phyloP scores from a whole-genome alignment of 1,284 basidiomycete species.

The Microbotryomycetes sp. region DNA sequence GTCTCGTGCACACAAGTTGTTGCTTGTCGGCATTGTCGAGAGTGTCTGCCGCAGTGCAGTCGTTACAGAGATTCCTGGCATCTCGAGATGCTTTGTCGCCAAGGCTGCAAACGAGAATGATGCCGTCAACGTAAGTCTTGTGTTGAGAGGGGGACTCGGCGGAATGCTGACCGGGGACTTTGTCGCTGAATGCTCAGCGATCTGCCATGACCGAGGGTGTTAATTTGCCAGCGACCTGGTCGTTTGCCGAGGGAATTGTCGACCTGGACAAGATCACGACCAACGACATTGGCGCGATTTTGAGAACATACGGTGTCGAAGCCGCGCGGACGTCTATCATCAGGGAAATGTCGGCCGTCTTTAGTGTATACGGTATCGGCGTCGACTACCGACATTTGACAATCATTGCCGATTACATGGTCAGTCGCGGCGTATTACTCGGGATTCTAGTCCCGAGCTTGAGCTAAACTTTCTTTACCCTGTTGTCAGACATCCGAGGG shows the following conservation, averaged over 20 bases:
- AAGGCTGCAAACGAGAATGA: conserved; percentile 47
- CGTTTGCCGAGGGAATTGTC: conserved; percentile 68
- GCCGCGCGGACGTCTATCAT: conserved; percentile 45
- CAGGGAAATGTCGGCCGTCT: conserved; percentile 80
- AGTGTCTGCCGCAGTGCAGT: conserved; percentile 72
- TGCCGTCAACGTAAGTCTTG: conserved; percentile 38
- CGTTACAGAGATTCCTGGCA: conserved; percentile 78
- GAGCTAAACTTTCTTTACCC: background rate
- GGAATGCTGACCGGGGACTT: conserved; percentile 7
- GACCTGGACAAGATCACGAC: conserved; percentile 80
- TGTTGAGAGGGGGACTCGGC: conserved; percentile 5
- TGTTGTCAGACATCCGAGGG: conserved; percentile 80
- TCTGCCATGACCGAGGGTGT: conserved; percentile 61
- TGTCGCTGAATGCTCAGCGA: conserved; percentile 37
- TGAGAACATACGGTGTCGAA: conserved; percentile 67
- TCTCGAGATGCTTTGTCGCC: conserved; percentile 70
- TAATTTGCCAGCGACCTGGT: conserved; percentile 87
- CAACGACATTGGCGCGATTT: conserved; percentile 90
- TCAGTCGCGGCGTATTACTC: conserved; percentile 44
- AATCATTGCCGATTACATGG: conserved; percentile 98
- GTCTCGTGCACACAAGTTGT: conserved; percentile 67
- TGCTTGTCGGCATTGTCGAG: conserved; percentile 86
- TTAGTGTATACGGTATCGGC: conserved; percentile 94
- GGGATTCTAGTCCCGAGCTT: too few species aligned
- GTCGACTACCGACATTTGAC: conserved; percentile 92